Base-by-base conservation (phyloP, 441 rosid species). In the Sinapis alba region DNA sequence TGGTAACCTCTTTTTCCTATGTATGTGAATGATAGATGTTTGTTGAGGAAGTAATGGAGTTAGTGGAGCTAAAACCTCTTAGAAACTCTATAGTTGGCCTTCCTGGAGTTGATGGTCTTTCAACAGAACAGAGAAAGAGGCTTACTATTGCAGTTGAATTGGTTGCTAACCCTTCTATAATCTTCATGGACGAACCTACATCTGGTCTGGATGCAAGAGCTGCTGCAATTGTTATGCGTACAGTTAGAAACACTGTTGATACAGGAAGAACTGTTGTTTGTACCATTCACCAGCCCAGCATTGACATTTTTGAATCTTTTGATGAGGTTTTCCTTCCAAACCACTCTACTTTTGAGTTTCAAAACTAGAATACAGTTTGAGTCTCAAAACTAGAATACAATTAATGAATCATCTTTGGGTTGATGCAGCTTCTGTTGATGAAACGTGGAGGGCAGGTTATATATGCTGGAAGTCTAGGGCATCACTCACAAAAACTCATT, bases 231-330 rank as follows among this genome's bases (percentile, higher is more conserved):
- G 96, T 92, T 47, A 90, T 90, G 96, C 91, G 98, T 1, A 87
- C 98, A 1, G 94, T 93, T 26, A 89, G 95, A 76, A 91, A 91
- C 73, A 91, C 97, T 0, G 98, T 86, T 34, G 95, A 88, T 70
- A 93, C 98, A 0, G 98, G 98, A 8, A 88, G 98, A 83, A 93
- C 98, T 4, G 94, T 93, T 2, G 97, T 93, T 7, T 93, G 98
- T 83, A 93, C 98, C 28, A 93, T 93, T 83, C 98, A 93, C 81
- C 98, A 93, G 78, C 98, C 98, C 0, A 93, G 98, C 78, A 90
- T 91, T 5, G 97, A 94, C 81, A 90, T 94, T 59, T 94, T 94
- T 51, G 98, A 94, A 83, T 85, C 97, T 18, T 94, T 91, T 16
- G 98, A 94, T 60, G 98, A 94, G 94, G 98, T 91, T 34, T 54